Percentiles rank a stretch among this genome's conserved stretches.
Conservation (phyloP, 2,329 filamentous ascomycete species). For the Beauveria asiatica region DNA sequence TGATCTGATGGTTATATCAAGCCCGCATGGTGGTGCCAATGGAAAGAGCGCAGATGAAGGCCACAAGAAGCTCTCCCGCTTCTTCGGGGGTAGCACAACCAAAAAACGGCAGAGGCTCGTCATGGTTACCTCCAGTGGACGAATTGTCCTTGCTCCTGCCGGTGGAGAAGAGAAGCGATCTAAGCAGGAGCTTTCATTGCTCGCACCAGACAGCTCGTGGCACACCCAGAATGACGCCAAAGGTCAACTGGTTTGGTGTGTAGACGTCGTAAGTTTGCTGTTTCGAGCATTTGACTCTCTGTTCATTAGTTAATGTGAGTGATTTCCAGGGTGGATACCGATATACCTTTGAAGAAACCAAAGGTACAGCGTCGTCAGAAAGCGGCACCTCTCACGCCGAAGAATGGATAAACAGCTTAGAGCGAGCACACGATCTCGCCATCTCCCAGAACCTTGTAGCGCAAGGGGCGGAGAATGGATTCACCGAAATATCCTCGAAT, state of each 20-base stretch:
- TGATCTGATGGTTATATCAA: slow-evolving; percentile 76
- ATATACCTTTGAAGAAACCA: slow-evolving; percentile 89
- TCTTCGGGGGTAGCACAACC: slow-evolving; percentile 82
- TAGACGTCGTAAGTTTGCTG: slow-evolving; percentile 72
- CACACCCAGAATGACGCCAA: slow-evolving; percentile 77
- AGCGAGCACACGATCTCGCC: slow-evolving; percentile 78
- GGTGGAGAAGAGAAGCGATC: slow-evolving; percentile 94
- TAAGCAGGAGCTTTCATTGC: slow-evolving; percentile 83
- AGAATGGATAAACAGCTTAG: slow-evolving; percentile 87
- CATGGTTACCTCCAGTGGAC: slow-evolving; percentile 86
- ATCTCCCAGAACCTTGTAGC: slow-evolving; percentile 61
- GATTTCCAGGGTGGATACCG: slow-evolving; percentile 68
- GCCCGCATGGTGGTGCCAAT: slow-evolving; percentile 66
- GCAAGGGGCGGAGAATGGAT: slow-evolving; percentile 58
- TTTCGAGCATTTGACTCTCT: neutral
- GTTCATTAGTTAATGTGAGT: slow-evolving; percentile 20
- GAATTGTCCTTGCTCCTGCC: slow-evolving; percentile 81
- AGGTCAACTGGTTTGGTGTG: slow-evolving; percentile 77
- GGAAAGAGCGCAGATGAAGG: slow-evolving; percentile 62
- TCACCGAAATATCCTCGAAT: slow-evolving; percentile 59
- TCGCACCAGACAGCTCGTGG: slow-evolving; percentile 68
- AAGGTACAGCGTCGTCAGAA: slow-evolving; percentile 50
- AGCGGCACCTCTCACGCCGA: slow-evolving; percentile 62
- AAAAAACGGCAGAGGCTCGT: slow-evolving; percentile 92
- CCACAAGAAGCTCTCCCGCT: slow-evolving; percentile 84